Percentiles rank a stretch among this genome's conserved stretches.
Evolutionary conservation across 805 yeast genomes (phyloP).

Genomic region (Yamadazyma philogaea): DNA sequence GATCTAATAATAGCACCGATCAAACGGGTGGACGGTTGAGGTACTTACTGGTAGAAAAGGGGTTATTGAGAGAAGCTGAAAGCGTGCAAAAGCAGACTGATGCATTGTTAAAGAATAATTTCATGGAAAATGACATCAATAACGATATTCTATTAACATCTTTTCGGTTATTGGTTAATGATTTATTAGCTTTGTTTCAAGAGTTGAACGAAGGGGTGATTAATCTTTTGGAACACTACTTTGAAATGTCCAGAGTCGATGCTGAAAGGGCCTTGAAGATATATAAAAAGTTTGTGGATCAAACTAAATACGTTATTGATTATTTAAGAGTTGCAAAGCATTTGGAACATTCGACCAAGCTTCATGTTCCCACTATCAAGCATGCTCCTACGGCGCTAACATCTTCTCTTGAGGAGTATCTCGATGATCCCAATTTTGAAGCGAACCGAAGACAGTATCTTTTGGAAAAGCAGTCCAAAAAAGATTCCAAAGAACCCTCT

Average conservation of each 20-base stretch:
- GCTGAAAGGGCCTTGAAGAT: slow-evolving; percentile 84
- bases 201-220: slow-evolving; percentile 94
- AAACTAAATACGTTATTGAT: slow-evolving; percentile 83
- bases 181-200: slow-evolving; percentile 80
- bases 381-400: slow-evolving; percentile 97
- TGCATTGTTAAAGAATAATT: slow-evolving; percentile 68
- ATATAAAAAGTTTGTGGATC: slow-evolving; percentile 79
- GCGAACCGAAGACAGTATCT: slow-evolving; percentile 72
- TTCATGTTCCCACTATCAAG: slow-evolving; percentile 91
- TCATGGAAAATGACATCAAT: slow-evolving; percentile 73
- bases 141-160: slow-evolving; percentile 83
- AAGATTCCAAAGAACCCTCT: background rate
- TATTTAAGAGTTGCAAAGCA: slow-evolving; percentile 88
- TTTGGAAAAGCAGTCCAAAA: slow-evolving; percentile 55
- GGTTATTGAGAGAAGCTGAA: slow-evolving; percentile 80
- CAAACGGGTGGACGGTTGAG: slow-evolving; percentile 61
- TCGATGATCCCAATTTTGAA: slow-evolving; percentile 84
- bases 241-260: slow-evolving; percentile 83
- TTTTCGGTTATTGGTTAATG: slow-evolving; percentile 86
- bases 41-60: slow-evolving; percentile 65
- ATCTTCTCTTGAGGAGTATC: slow-evolving; percentile 79
- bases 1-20: slow-evolving; percentile 42
- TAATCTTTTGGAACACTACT: slow-evolving; percentile 87
- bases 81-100: slow-evolving; percentile 81
- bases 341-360: slow-evolving; percentile 78